phyloP scores from a whole-genome alignment of 805 yeast genomes.

The Wickerhamiella azyma region DNA sequence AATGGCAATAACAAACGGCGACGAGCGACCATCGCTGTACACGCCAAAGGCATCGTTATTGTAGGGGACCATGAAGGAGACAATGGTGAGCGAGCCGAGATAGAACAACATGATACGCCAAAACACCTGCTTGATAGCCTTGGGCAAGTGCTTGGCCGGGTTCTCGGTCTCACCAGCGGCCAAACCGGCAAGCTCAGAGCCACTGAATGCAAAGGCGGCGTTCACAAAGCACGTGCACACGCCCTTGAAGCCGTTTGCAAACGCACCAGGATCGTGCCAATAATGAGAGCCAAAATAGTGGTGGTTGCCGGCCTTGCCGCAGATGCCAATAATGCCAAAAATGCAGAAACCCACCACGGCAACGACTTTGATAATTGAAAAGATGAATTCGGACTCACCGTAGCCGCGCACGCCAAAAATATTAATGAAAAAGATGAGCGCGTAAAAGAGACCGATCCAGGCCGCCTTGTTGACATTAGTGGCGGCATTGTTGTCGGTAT shows the following conservation, averaged over 20 bases:
- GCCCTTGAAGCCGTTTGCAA: conserved; percentile 51
- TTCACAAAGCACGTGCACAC: conserved; percentile 53
- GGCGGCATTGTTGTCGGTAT: conserved; percentile 45
- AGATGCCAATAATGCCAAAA: conserved; percentile 37
- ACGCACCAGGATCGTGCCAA: conserved; percentile 31
- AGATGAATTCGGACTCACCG: conserved; percentile 50
- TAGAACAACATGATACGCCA: conserved; percentile 66
- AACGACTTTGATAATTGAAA: conserved; percentile 37
- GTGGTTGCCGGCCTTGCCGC: conserved; percentile 39
- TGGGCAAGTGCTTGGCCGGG: conserved; percentile 52
- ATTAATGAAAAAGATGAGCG: conserved; percentile 31
- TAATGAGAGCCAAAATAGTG: conserved; percentile 32
- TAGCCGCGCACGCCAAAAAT: conserved; percentile 38
- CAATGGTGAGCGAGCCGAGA: conserved; percentile 39
- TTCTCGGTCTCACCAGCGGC: conserved; percentile 63
- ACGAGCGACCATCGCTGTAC: conserved; percentile 44
- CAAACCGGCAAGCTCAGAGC: conserved; percentile 57
- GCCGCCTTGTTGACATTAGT: conserved; percentile 33
- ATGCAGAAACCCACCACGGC: conserved; percentile 43
- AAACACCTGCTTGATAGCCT: conserved; percentile 64
- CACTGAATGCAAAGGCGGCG: conserved; percentile 63
- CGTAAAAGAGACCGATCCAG: conserved; percentile 37
- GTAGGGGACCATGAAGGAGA: conserved; percentile 57
- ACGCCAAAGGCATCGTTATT: conserved; percentile 35
- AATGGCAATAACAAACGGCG: conserved; percentile 60